These are phyloP conservation scores for Lecanicillium sp. DNA, from an alignment of 2,329 filamentous ascomycete species.

Conservation along the genomic window DNA sequence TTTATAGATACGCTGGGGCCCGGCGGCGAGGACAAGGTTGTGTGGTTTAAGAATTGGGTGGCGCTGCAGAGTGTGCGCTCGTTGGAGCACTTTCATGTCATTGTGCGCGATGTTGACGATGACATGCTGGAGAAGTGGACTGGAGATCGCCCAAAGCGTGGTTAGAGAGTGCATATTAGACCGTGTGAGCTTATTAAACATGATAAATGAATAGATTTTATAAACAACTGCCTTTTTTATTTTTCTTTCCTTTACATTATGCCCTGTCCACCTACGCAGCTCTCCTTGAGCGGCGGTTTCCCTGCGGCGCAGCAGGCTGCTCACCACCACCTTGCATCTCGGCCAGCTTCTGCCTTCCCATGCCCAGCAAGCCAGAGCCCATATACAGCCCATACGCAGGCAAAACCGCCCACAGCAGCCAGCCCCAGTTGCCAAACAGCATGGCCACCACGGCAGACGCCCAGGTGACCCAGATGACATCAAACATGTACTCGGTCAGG, in stretches of 20 bases:
- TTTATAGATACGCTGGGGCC: slow-evolving; percentile 55
- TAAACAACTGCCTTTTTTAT: neutral
- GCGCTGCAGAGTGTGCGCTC: slow-evolving; percentile 80
- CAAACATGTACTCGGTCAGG: slow-evolving; percentile 97
- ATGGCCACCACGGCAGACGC: slow-evolving; percentile 63
- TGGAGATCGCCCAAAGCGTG: slow-evolving; percentile 32
- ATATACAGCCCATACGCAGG: slow-evolving; percentile 50
- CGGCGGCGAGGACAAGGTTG: slow-evolving; percentile 41
- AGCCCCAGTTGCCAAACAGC: slow-evolving; percentile 71
- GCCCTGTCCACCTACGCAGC: slow-evolving; percentile 31
- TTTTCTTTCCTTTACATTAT: neutral
- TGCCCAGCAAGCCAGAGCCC: slow-evolving; percentile 44
- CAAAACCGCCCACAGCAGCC: slow-evolving; percentile 47
- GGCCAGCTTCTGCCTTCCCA: slow-evolving; percentile 45
- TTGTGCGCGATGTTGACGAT: slow-evolving; percentile 48
- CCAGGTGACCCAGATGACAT: slow-evolving; percentile 93
- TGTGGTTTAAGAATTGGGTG: slow-evolving; percentile 96
- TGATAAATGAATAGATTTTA: neutral
- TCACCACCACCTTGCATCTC: slow-evolving; percentile 29
- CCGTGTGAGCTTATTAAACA: slow-evolving; percentile 6
- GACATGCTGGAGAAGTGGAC: slow-evolving; percentile 48
- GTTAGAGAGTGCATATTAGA: slow-evolving; percentile 11
- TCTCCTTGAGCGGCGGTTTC: slow-evolving; percentile 48
- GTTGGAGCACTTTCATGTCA: slow-evolving; percentile 83
- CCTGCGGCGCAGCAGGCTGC: slow-evolving; percentile 24